Evolutionary conservation across 2,329 filamentous ascomycete species (phyloP), one percentile per base, ranked within the genome.

Genomic region (Cladosporium sp.): DNA sequence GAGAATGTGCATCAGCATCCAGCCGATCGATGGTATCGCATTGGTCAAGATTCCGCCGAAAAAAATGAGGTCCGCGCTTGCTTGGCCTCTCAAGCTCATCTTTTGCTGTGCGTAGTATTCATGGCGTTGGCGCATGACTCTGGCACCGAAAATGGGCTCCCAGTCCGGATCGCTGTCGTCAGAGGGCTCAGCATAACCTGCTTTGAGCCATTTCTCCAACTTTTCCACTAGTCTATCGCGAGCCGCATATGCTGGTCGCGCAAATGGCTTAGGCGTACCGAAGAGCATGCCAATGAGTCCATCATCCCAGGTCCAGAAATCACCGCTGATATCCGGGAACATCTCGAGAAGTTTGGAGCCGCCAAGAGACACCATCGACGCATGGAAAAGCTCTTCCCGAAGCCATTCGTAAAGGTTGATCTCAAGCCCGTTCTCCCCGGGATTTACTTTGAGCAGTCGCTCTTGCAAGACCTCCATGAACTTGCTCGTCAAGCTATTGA

Each of bases 371-470:
- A 51, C 59, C 16, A 56, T 57, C 1, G 60, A 64, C 2, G 64
- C 63, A 2, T 56, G 57, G 51, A 66, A 66, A 53, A 66, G 61
- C 13, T 55, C 55, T 35, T 60, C 55, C 2, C 60, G 50, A 5
- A 67, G 35, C 63, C 62, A 67, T 2, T 58, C 52, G 40, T 63
- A 64, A 7, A 67, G 50, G 4, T 56, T 58, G 20, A 62, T 50
- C 12, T 57, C 55, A 11, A 43, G 39, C 15, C 56, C 60, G 15
- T 58, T 50, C 13, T 49, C 9, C 11, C 38, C 49, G 15, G 38
- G n/a, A n/a, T 38, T 15, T 18, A 48, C 38, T 3, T 16, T 16
- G 2, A 27, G n/a, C 9, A 55, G 45, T 36, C 38, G 30, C 3
- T 12, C n/a, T 8, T 38, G 33, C 29, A 55, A 55, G 25, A 38